Base-by-base conservation (phyloP, 129 eudicot species). In the Tanacetum coccineum region DNA sequence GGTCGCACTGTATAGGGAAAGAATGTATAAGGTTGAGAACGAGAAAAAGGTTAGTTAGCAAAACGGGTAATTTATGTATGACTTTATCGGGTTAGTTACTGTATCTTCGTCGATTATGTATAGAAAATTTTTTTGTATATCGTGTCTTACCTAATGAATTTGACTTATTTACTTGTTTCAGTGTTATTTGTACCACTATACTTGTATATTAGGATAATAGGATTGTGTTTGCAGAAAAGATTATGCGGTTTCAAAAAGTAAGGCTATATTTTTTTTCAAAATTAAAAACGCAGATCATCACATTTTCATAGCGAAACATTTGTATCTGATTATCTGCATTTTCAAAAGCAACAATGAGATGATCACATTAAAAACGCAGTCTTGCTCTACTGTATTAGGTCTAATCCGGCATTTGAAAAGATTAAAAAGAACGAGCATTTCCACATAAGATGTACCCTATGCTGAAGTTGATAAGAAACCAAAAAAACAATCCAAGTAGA, bases 1-100 rank as follows among this genome's bases (percentile, higher is more conserved):
- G 98, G 15, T 85, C 14, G 78, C 74, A 54, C 77, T 83, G 84
- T 83, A 72, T 78, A 80, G 81, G 21, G 91, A 85, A 72, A 85
- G 84, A 73, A 76, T 4, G 62, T 25, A 75, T 39, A 75, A 62
- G 50, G 7, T 70, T 54, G 81, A 72, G 30, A 81, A 78, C 64
- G 70, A 20, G 71, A 76, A 68, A 74, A 86, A 86, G 80, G 57
- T 15, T 77, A 54, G 80, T 42, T 89, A 78, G 78, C 9, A 14
- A 45, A 39, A 26, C 18, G 32, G 44, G 57, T 56, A 18, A 36
- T 55, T 10, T 42, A 17, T 67, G n/a, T 28, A 28, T 28, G 36
- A 28, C 40, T 32, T 36, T 36, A 36, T 36, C 8, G 42, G 42
- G 42, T 0, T 36, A 36, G 42, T 36, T 36, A 36, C 18, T 77